phyloP scores from a whole-genome alignment of 1,139 yeast genomes.

The Yamadazyma conglobata region DNA sequence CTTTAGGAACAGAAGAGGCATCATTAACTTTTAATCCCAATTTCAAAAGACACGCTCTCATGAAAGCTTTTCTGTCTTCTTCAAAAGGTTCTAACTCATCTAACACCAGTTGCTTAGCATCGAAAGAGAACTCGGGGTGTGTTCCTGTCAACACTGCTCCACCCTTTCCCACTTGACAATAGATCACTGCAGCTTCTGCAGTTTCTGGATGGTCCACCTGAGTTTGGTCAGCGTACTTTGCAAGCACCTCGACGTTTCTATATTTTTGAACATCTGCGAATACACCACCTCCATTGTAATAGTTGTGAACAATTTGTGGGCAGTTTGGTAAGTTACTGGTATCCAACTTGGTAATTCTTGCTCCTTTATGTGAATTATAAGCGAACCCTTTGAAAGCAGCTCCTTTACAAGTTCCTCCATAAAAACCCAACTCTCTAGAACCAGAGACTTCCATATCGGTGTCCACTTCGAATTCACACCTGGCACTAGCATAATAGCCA shows the following conservation, averaged over 20 bases:
- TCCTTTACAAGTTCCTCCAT: conserved; percentile 81
- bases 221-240: conserved; percentile 49
- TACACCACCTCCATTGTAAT: conserved; percentile 87
- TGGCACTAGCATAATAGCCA: conserved; percentile 74
- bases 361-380: conserved; percentile 74
- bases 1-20: conserved; percentile 52
- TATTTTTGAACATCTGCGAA: conserved; percentile 70
- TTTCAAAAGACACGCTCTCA: conserved; percentile 52
- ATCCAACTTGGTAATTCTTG: conserved; percentile 52
- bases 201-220: conserved; percentile 38
- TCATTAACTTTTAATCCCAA: conserved; percentile 68
- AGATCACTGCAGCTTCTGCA: conserved; percentile 58
- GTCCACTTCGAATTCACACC: conserved; percentile 83
- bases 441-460: conserved; percentile 81
- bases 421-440: conserved; percentile 72
- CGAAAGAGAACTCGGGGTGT: conserved; percentile 83
- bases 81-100: conserved; percentile 20
- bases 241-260: conserved; percentile 65
- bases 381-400: conserved; percentile 77
- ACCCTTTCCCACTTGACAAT: conserved; percentile 71
- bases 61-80: conserved; percentile 54
- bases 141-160: conserved; percentile 76
- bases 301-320: conserved; percentile 30
- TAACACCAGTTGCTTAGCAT: conserved; percentile 19
- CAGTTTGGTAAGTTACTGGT: conserved; percentile 26